Evolutionary conservation across 176 grass and related monocot genomes (phyloP).

Genomic region (Calamus simplicifolius): DNA sequence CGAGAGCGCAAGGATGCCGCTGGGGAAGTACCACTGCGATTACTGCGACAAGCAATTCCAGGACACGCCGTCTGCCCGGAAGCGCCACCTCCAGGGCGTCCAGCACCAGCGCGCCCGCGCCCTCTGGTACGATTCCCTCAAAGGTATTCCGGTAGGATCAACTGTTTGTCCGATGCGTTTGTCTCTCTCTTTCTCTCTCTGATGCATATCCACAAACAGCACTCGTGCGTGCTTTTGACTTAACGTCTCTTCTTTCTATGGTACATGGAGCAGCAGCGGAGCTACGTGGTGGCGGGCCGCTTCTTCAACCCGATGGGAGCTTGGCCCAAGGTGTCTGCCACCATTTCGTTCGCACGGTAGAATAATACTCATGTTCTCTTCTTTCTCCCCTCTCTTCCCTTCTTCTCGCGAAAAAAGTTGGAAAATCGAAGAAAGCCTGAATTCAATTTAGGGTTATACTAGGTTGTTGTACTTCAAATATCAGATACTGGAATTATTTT

Average conservation of each 20-base stretch:
- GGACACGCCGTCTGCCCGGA: constrained; percentile 65
- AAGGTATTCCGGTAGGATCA: constrained; percentile 10
- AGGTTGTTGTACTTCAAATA: too few relatives aligned
- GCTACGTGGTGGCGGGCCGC: constrained; percentile 19
- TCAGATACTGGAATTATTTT: too few relatives aligned
- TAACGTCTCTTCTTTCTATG: background rate
- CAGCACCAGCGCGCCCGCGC: constrained; percentile 58
- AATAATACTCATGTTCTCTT: background rate
- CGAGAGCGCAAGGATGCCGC: constrained; percentile 21
- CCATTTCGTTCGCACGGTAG: constrained; percentile 61
- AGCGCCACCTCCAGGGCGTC: constrained; percentile 68
- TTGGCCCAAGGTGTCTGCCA: constrained; percentile 56
- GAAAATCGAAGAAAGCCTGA: too few relatives aligned
- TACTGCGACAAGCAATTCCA: constrained; percentile 99
- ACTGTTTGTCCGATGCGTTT: background rate
- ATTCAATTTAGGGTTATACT: too few relatives aligned
- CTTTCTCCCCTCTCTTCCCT: background rate
- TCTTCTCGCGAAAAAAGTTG: background rate
- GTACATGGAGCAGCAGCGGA: constrained; percentile 17
- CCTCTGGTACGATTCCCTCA: constrained; percentile 71
- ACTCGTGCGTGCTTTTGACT: background rate
- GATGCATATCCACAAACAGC: constrained; percentile 30
- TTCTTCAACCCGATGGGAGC: constrained; percentile 36
- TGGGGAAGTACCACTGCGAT: constrained; percentile 90
- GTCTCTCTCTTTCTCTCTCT: background rate